A percentile compares a stretch with the other conserved stretches of the same genome.
Conservation (phyloP, 371 early-diverging fungal species). For the Mortierella sp. region DNA sequence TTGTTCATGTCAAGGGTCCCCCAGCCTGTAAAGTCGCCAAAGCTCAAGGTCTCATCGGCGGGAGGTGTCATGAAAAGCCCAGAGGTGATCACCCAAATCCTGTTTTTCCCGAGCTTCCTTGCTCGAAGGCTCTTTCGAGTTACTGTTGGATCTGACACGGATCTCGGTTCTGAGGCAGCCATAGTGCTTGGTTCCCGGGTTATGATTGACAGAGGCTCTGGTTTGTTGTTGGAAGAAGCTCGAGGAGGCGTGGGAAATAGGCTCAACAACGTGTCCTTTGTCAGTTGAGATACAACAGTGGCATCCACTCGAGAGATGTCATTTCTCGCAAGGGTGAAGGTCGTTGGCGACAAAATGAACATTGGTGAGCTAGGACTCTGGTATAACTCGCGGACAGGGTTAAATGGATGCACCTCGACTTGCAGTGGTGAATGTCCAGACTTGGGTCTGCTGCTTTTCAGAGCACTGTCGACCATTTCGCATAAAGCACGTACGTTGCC, state of each 20-base stretch:
- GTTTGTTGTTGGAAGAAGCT: not conserved
- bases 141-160: not conserved
- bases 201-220: not conserved
- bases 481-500: conserved; percentile 36
- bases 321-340: conserved; percentile 11
- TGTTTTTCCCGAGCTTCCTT: conserved; percentile 13
- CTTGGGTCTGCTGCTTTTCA: conserved; percentile 9
- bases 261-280: conserved; percentile 26
- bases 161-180: not conserved
- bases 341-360: conserved; percentile 24
- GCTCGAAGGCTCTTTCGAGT: not conserved
- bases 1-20: not conserved
- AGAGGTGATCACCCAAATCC: conserved; percentile 45
- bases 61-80: conserved; percentile 17
- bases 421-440: conserved; percentile 4
- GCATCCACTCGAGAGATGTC: conserved; percentile 30
- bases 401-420: conserved; percentile 3
- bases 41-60: not conserved
- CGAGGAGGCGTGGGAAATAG: conserved; percentile 43
- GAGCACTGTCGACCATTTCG: conserved; percentile 41
- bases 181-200: too few relatives aligned
- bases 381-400: not conserved
- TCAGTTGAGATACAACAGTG: conserved; percentile 19
- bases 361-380: conserved; percentile 11
- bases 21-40: not conserved